Evolutionary conservation across 1,139 yeast species (phyloP).

Genomic region (Geotrichum australiense): DNA sequence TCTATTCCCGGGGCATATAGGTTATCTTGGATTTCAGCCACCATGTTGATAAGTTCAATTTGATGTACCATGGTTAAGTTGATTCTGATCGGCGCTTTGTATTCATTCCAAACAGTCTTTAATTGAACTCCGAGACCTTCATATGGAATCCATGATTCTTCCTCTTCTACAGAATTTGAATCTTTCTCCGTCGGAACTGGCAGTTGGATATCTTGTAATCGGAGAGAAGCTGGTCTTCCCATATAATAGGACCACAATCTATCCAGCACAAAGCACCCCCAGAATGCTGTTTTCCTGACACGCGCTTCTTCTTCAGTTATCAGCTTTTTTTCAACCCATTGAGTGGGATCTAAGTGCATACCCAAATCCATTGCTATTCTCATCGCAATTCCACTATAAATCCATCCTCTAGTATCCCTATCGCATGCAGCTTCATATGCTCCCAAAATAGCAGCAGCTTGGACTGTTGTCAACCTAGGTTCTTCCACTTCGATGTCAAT

Average conservation of each 20-base stretch:
- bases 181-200: slow-evolving; percentile 13
- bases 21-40: slow-evolving; percentile 16
- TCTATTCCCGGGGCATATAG: slow-evolving; percentile 5
- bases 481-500: slow-evolving; percentile 17
- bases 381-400: slow-evolving; percentile 26
- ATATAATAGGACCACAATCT: slow-evolving; percentile 25
- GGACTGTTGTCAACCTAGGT: slow-evolving; percentile 24
- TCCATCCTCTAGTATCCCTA: slow-evolving; percentile 25
- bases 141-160: slow-evolving; percentile 16
- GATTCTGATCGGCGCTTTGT: slow-evolving; percentile 10
- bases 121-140: slow-evolving; percentile 5
- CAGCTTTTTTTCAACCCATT: slow-evolving; percentile 21
- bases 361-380: slow-evolving; percentile 27
- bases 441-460: slow-evolving; percentile 22
- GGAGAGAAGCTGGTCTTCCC: slow-evolving; percentile 24
- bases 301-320: slow-evolving; percentile 21
- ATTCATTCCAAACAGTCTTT: slow-evolving; percentile 13
- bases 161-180: slow-evolving; percentile 4
- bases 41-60: slow-evolving; percentile 10
- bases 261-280: slow-evolving; percentile 26
- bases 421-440: slow-evolving; percentile 24
- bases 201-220: slow-evolving; percentile 21
- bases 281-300: slow-evolving; percentile 23
- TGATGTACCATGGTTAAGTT: slow-evolving; percentile 10
- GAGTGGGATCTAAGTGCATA: slow-evolving; percentile 21